These are phyloP conservation scores for Heritiera fomes DNA, from an alignment of 345 rosid genomes.

Conservation along the genomic window DNA sequence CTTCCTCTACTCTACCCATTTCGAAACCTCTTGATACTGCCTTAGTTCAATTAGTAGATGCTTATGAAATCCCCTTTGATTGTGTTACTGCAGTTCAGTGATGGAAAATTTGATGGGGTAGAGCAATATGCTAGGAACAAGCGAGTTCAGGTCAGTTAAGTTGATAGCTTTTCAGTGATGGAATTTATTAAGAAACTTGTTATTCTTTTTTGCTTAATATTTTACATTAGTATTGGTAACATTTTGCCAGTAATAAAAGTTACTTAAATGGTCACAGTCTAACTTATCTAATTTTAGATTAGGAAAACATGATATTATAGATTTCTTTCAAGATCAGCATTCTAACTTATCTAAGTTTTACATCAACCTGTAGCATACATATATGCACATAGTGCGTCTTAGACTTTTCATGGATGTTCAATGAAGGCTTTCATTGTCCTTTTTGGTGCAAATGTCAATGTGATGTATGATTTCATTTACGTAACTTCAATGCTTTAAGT, in stretches of 20 bases:
- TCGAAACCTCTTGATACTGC: neutral
- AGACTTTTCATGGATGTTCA: neutral
- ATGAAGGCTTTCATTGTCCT: neutral
- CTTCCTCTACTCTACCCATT: neutral
- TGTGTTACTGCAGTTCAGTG: conserved; percentile 49
- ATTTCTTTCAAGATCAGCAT: neutral
- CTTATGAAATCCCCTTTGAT: neutral
- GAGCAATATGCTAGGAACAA: conserved; percentile 83
- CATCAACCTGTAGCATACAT: neutral
- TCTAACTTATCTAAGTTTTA: neutral
- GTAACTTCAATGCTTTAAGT: neutral
- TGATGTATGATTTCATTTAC: neutral
- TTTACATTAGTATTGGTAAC: conserved; percentile 6
- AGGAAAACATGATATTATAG: neutral
- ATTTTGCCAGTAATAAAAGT: neutral
- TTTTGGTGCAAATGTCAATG: neutral
- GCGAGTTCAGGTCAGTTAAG: conserved; percentile 68
- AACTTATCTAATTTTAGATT: neutral
- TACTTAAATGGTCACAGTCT: neutral
- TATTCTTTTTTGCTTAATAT: neutral
- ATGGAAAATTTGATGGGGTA: conserved; percentile 56
- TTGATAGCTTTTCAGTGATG: neutral
- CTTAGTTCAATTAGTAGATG: neutral
- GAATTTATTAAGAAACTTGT: neutral
- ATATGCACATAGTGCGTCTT: neutral